Conservation (phyloP, 2,329 filamentous ascomycete genomes). For the Fusarium tuaranense region DNA sequence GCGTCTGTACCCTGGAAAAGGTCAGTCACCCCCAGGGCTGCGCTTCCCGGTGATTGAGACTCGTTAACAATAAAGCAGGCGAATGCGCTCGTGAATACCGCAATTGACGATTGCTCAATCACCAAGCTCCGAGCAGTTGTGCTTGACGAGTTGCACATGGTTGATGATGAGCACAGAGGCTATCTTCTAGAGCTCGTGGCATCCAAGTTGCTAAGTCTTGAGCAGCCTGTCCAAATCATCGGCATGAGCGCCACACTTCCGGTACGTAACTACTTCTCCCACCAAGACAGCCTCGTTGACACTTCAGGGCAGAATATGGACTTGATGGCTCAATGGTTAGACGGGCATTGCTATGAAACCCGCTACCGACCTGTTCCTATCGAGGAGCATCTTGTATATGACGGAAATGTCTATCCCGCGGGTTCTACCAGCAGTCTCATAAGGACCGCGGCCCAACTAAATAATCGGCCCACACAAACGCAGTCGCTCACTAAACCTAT, state of each 20-base stretch:
- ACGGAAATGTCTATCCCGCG: constrained; percentile 74
- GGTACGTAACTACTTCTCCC: constrained; percentile 56
- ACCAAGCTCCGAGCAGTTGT: constrained; percentile 75
- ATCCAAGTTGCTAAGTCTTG: constrained; percentile 77
- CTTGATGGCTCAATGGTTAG: constrained; percentile 76
- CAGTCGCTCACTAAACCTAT: constrained; percentile 54
- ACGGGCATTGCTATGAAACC: constrained; percentile 78
- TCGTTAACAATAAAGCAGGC: constrained; percentile 60
- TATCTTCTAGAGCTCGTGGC: constrained; percentile 81
- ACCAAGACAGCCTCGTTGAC: constrained; percentile 6
- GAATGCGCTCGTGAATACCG: constrained; percentile 78
- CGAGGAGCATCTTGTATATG: constrained; percentile 79
- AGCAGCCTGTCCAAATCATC: constrained; percentile 75
- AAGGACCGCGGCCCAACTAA: constrained; percentile 66
- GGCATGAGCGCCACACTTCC: constrained; percentile 85
- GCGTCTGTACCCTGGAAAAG: constrained; percentile 85
- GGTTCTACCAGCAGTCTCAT: constrained; percentile 66
- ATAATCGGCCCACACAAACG: constrained; percentile 46
- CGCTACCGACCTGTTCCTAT: constrained; percentile 81
- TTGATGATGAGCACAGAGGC: constrained; percentile 80
- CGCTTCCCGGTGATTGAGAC: neutral
- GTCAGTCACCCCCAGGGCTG: constrained; percentile 27
- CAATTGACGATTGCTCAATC: constrained; percentile 77
- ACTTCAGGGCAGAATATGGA: constrained; percentile 69
- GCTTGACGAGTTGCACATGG: constrained; percentile 85